Base-by-base conservation (phyloP, 148 eudicot genomes). In the Camellia japonica region DNA sequence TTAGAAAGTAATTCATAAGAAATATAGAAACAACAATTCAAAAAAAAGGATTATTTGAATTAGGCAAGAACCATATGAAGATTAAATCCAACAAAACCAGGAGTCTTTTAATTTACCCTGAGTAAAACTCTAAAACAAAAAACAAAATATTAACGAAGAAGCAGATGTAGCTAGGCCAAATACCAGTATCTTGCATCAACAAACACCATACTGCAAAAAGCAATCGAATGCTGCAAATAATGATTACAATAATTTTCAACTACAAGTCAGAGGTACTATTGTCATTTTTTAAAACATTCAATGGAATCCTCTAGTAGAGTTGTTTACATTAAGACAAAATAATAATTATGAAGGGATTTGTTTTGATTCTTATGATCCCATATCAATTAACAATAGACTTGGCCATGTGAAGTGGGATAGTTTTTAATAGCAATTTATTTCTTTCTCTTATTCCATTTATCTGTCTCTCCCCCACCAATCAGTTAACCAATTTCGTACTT, bases 1-100 rank as follows among this genome's bases (percentile, higher is more conserved):
- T 16, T 47, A 30, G 23, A 20, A 68, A 64, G 54, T 46, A 68
- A 14, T 81, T 19, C 46, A 71, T 72, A 19, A 76, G 52, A 73
- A 30, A 3, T 14, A 3, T 14, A 52, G 42, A 64, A 20, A 23
- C 38, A 20, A 23, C 38, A 64, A 9, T 20, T 8, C 7, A 64
- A 64, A 6, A 23, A 64, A 64, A 19, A 23, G 18, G 42, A 19
- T 7, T 42, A 23, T 30, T 64, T 64, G 11, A 4, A 15, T 5
- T 61, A 7, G 6, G 64, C 23, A 15, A 61, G 64, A n/a, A n/a
- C 20, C 19, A 0, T 15, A 61, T 15, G 4, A 61, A 3, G 19
- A 61, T 61, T 16, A 61, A 61, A 61, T 15, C 10, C 9, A 61
- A 2, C 20, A 61, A 61, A 61, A 61, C 6, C 3, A 16, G 3